phyloP scores from a whole-genome alignment of 345 rosid genomes.

The Kandelia obovata region DNA sequence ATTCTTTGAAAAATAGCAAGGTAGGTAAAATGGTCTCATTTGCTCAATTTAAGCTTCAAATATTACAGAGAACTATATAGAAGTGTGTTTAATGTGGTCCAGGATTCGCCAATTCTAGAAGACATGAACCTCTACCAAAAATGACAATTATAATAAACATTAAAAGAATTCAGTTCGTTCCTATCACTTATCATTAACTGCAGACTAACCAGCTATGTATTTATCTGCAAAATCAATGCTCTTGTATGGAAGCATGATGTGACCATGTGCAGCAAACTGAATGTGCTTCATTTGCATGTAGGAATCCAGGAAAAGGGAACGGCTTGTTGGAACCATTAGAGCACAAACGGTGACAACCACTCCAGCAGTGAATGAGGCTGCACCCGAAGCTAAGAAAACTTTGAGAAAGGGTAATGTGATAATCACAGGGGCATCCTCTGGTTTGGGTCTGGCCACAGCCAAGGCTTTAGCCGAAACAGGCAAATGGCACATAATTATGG shows the following conservation, averaged over 20 bases:
- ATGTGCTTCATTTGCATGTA: neutral
- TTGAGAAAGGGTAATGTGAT: conserved; percentile 64
- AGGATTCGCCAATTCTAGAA: too few relatives aligned
- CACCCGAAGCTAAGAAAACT: conserved; percentile 62
- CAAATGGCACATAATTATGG: conserved; percentile 83
- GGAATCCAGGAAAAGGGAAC: conserved; percentile 37
- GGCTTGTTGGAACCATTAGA: conserved; percentile 34
- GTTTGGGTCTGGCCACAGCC: conserved; percentile 82
- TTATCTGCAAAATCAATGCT: neutral
- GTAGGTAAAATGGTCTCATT: conserved; percentile 16
- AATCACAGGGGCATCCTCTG: conserved; percentile 82
- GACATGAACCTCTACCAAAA: too few relatives aligned
- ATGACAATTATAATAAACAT: too few relatives aligned
- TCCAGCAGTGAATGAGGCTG: conserved; percentile 40
- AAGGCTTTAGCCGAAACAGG: conserved; percentile 84
- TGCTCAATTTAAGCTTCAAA: neutral
- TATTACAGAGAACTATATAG: neutral
- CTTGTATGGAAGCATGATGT: neutral
- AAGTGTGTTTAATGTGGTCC: too few relatives aligned
- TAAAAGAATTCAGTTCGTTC: too few relatives aligned
- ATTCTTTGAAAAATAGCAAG: conserved; percentile 51
- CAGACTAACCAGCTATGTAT: too few relatives aligned
- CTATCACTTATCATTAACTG: too few relatives aligned
- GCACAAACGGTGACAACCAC: conserved; percentile 59
- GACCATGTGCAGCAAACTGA: neutral